Percentiles rank a stretch among this genome's conserved stretches.
phyloP scores from a whole-genome alignment of 140 eudicot genomes.

The Oenanthe javanica region DNA sequence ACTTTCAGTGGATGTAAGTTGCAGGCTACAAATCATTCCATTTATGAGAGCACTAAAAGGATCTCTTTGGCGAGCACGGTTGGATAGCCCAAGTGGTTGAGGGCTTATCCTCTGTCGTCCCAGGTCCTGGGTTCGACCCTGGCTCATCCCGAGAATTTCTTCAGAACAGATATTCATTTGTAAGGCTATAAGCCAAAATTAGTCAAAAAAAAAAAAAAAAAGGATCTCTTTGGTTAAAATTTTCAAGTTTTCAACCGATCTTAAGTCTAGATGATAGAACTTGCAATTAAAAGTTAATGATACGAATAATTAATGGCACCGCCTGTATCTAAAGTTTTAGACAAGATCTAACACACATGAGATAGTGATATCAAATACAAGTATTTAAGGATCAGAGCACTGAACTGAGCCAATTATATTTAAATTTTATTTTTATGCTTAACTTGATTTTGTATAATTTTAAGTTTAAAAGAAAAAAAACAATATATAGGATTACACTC shows the following conservation, averaged over 20 bases:
- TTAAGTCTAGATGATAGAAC: not conserved
- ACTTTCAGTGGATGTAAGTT: constrained; percentile 34
- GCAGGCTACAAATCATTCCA: constrained; percentile 21
- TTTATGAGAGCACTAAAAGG: constrained; percentile 32
- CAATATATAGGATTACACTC: no score
- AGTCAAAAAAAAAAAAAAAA: no score
- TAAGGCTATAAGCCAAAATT: no score
- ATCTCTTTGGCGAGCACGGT: constrained; percentile 30
- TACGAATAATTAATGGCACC: constrained; percentile 2
- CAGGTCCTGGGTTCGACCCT: no score
- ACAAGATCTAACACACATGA: constrained; percentile 38
- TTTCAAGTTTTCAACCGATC: constrained; percentile 17
- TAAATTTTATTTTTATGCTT: no score
- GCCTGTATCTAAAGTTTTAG: constrained; percentile 11
- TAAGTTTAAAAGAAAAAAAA: no score
- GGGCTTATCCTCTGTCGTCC: no score
- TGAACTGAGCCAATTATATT: no score
- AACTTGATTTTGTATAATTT: no score
- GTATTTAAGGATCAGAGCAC: not conserved
- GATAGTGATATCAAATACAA: not conserved
- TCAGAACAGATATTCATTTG: no score
- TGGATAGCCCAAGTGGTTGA: no score
- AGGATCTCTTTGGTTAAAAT: constrained; percentile 24
- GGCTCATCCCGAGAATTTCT: no score
- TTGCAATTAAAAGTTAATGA: not conserved